These are phyloP conservation scores for Colletotrichum agaves DNA, from an alignment of 2,329 filamentous ascomycete genomes.

Conservation along the genomic window DNA sequence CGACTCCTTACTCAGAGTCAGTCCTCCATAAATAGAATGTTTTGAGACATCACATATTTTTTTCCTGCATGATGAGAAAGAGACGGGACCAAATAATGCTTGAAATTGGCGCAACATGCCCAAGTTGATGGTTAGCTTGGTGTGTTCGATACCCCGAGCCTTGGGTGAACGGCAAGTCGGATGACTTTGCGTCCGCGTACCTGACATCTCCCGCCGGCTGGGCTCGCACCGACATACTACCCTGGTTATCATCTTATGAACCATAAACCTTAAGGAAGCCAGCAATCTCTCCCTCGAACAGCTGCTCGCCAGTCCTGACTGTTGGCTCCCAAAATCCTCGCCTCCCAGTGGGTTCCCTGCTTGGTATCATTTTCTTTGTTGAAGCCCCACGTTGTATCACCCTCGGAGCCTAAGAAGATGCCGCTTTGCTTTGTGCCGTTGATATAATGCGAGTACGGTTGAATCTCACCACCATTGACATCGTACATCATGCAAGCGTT, in stretches of 20 bases:
- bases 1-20: too few relatives aligned
- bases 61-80: too few relatives aligned
- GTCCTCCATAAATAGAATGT: too few relatives aligned
- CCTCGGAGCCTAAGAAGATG: conserved; percentile 14
- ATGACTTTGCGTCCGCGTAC: not conserved
- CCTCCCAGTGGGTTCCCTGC: not conserved
- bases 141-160: not conserved
- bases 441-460: conserved; percentile 19
- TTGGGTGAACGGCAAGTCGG: not conserved
- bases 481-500: conserved; percentile 23
- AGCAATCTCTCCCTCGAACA: conserved; percentile 20
- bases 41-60: too few relatives aligned
- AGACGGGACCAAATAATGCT: not conserved
- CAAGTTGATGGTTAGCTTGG: not conserved
- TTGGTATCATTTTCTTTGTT: conserved; percentile 1
- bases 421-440: conserved; percentile 8
- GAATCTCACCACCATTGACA: not conserved
- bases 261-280: conserved; percentile 16
- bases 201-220: not conserved
- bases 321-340: conserved; percentile 10
- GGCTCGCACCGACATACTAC: not conserved
- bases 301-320: conserved; percentile 5
- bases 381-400: conserved; percentile 11
- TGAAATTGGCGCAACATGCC: not conserved
- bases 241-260: conserved; percentile 1